phyloP scores from a whole-genome alignment of 2,329 filamentous ascomycete genomes.

The Ceratocystis colombiana region DNA sequence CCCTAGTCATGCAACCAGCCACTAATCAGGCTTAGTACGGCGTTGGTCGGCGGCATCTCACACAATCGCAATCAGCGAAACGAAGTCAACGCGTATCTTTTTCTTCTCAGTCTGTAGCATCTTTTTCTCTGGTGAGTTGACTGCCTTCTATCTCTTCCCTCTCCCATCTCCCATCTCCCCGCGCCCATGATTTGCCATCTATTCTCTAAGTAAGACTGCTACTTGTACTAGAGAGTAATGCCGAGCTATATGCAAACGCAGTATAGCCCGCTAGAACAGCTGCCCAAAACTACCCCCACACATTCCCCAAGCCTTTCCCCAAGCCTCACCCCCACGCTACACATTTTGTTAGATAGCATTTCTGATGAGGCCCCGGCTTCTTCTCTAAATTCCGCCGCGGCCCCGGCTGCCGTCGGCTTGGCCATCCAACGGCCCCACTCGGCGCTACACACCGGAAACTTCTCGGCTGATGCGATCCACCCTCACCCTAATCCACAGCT shows the following conservation, averaged over 20 bases:
- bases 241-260: background rate
- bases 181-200: background rate
- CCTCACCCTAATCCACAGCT: background rate
- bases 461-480: slow-evolving; percentile 40
- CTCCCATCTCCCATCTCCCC: too few species aligned
- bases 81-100: too few species aligned
- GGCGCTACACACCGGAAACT: slow-evolving; percentile 57
- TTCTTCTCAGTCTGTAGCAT: too few species aligned
- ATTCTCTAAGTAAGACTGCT: background rate
- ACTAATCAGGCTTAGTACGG: background rate
- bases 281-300: background rate
- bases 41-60: too few species aligned
- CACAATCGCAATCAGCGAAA: too few species aligned
- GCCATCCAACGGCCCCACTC: slow-evolving; percentile 76
- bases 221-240: background rate
- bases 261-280: background rate
- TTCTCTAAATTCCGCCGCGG: background rate
- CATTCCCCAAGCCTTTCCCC: background rate
- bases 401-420: slow-evolving; percentile 28
- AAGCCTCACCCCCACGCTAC: background rate
- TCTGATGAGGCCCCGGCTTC: background rate
- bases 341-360: background rate
- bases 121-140: too few species aligned
- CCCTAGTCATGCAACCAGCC: background rate
- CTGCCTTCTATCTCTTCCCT: too few species aligned